phyloP scores from a whole-genome alignment of 1,139 yeast genomes.

The Chernovozyma aurita region DNA sequence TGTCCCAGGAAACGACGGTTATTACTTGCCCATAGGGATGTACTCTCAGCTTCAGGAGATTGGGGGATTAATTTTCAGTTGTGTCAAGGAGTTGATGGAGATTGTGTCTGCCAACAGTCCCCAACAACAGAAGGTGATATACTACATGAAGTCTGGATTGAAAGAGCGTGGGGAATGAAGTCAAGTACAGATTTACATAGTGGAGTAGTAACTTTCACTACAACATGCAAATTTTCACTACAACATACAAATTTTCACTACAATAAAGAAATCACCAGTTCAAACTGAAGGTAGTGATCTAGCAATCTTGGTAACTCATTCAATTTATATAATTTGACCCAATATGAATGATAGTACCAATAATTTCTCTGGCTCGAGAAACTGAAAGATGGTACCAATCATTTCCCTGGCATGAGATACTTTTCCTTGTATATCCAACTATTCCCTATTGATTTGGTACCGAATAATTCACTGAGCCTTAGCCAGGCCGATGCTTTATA shows the following conservation, averaged over 20 bases:
- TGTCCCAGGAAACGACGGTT: constrained; percentile 20
- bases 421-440: constrained; percentile 78
- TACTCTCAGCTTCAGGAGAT: constrained; percentile 34
- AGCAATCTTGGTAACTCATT: too few relatives aligned
- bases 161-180: constrained; percentile 3
- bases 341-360: too few relatives aligned
- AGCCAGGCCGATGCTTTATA: constrained; percentile 69
- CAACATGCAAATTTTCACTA: too few relatives aligned
- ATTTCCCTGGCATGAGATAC: too few relatives aligned
- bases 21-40: constrained; percentile 35
- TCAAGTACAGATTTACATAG: too few relatives aligned
- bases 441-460: constrained; percentile 63
- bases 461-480: constrained; percentile 61
- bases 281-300: too few relatives aligned
- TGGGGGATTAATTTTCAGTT: constrained; percentile 26
- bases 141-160: constrained; percentile 6
- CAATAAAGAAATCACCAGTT: too few relatives aligned
- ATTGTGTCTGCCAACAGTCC: constrained; percentile 4
- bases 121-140: constrained; percentile 1
- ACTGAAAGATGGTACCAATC: too few relatives aligned
- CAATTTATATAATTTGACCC: too few relatives aligned
- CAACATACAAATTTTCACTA: too few relatives aligned
- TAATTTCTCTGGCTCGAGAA: too few relatives aligned
- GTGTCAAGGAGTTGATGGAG: constrained; percentile 30
- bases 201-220: too few relatives aligned